Evolutionary conservation across 345 rosid species (phyloP).

Genomic region (Corchorus capsularis): DNA sequence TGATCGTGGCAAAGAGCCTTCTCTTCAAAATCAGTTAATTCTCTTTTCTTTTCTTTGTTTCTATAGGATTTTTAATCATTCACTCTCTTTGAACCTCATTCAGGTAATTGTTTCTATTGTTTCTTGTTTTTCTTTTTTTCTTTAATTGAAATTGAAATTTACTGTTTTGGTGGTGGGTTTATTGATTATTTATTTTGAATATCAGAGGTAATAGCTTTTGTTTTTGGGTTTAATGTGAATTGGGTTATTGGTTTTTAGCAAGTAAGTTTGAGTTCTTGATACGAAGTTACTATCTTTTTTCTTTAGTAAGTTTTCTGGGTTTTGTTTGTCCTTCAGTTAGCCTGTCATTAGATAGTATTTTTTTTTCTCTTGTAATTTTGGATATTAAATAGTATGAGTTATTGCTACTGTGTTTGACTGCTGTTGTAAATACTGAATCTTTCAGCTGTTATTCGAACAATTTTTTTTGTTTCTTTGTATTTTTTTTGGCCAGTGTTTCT

Average conservation of each 20-base stretch:
- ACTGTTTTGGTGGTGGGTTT: not conserved
- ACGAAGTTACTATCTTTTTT: not conserved
- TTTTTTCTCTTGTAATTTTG: not conserved
- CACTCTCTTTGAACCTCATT: not conserved
- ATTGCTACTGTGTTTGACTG: not conserved
- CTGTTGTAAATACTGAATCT: not conserved
- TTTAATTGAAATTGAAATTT: not conserved
- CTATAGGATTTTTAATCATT: not conserved
- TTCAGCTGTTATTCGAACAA: not conserved
- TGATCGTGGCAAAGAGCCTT: constrained; percentile 24
- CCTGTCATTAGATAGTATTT: not conserved
- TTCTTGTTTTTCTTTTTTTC: not conserved
- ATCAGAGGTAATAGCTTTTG: not conserved
- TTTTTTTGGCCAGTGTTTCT: too few relatives aligned
- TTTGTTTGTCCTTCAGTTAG: not conserved
- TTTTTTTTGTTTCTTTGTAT: not conserved
- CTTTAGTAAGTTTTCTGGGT: not conserved
- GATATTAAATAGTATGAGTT: not conserved
- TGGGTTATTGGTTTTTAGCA: constrained; percentile 15
- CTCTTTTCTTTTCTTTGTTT: not conserved
- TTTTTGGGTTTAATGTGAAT: not conserved
- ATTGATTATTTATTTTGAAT: not conserved
- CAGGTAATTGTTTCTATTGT: not conserved
- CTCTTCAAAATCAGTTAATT: not conserved
- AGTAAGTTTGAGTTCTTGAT: not conserved